phyloP scores from a whole-genome alignment of 2,329 filamentous ascomycete species.

The Byssochlamys sp. region DNA sequence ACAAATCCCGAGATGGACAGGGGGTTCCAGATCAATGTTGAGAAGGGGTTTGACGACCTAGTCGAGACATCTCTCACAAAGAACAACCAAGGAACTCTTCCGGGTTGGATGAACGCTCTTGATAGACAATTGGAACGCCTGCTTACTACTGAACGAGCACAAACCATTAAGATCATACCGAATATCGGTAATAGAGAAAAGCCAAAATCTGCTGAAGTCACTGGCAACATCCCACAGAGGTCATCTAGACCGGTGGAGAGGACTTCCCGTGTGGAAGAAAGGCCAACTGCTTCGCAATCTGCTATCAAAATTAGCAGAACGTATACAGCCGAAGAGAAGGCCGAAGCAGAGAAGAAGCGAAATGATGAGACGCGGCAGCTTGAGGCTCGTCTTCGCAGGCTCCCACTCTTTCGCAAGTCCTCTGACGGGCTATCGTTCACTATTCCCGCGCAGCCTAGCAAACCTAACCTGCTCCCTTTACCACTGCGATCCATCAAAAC shows the following conservation, averaged over 20 bases:
- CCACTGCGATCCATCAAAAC: slow-evolving; percentile 54
- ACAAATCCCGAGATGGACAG: slow-evolving; percentile 61
- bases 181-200: slow-evolving; percentile 42
- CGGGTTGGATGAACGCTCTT: slow-evolving; percentile 58
- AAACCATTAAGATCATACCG: slow-evolving; percentile 60
- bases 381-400: slow-evolving; percentile 62
- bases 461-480: slow-evolving; percentile 50
- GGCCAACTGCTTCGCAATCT: slow-evolving; percentile 7
- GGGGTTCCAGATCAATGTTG: slow-evolving; percentile 66
- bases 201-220: slow-evolving; percentile 2
- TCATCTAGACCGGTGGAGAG: background rate
- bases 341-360: slow-evolving; percentile 53
- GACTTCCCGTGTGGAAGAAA: background rate
- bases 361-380: slow-evolving; percentile 61
- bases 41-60: slow-evolving; percentile 61
- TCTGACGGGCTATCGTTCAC: slow-evolving; percentile 61
- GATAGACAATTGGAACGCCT: slow-evolving; percentile 64
- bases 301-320: slow-evolving; percentile 38
- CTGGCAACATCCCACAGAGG: background rate
- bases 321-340: slow-evolving; percentile 52
- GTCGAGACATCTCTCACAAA: slow-evolving; percentile 44
- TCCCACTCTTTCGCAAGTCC: slow-evolving; percentile 58
- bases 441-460: slow-evolving; percentile 58
- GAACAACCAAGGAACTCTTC: slow-evolving; percentile 42
- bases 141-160: slow-evolving; percentile 59